A percentile compares a stretch with the other conserved stretches of the same genome.
phyloP scores from a whole-genome alignment of 768 basidiomycete genomes.

The Pluteus cervinus region DNA sequence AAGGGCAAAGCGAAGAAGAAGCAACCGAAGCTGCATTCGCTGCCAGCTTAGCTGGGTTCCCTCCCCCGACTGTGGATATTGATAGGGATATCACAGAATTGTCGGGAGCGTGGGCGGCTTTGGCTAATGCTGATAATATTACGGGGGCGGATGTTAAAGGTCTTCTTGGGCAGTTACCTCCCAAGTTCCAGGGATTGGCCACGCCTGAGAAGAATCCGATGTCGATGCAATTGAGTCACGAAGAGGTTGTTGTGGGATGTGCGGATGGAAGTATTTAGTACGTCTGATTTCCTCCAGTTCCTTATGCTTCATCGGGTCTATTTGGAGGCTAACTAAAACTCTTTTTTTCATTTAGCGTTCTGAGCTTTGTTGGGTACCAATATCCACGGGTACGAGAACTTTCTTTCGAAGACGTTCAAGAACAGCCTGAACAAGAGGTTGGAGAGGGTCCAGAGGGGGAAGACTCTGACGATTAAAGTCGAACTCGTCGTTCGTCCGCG shows the following conservation, averaged over 20 bases:
- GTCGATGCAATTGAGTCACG: slow-evolving; percentile 89
- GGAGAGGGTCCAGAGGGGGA: no score
- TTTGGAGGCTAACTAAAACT: not conserved
- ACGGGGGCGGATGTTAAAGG: slow-evolving; percentile 45
- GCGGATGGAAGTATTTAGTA: slow-evolving; percentile 91
- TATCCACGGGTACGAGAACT: slow-evolving; percentile 21
- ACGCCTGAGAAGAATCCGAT: slow-evolving; percentile 92
- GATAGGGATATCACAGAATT: slow-evolving; percentile 63
- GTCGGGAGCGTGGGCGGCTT: slow-evolving; percentile 68
- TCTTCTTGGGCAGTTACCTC: slow-evolving; percentile 53
- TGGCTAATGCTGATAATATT: slow-evolving; percentile 24
- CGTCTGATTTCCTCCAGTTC: slow-evolving; percentile 23
- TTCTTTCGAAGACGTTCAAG: no score
- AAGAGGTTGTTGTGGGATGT: slow-evolving; percentile 88
- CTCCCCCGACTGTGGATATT: slow-evolving; percentile 44
- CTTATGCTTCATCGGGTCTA: slow-evolving; percentile 19
- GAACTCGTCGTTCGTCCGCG: no score
- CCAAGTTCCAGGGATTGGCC: slow-evolving; percentile 71
- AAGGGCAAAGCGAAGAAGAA: slow-evolving; percentile 17
- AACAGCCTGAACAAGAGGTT: no score
- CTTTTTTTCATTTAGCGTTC: slow-evolving; percentile 17
- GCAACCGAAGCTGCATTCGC: slow-evolving; percentile 23
- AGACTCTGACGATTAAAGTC: no score
- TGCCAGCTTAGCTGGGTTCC: slow-evolving; percentile 15
- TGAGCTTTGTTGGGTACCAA: slow-evolving; percentile 33